A percentile compares a stretch with the other conserved stretches of the same genome.
Conservation (phyloP, 257 asterid species). For the Catharanthus roseus region DNA sequence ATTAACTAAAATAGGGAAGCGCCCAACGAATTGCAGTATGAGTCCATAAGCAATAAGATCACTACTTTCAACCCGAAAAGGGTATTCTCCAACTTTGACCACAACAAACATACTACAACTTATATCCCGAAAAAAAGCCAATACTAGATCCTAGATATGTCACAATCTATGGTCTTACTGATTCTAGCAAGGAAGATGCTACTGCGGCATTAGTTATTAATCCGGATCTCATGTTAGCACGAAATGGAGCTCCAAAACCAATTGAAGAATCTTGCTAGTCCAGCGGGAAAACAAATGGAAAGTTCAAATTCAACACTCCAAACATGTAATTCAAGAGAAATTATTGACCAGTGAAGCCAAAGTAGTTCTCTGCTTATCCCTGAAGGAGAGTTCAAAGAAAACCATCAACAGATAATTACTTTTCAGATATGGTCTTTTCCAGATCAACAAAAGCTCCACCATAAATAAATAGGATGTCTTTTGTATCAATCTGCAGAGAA, state of each 20-base stretch:
- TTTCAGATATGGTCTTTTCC: constrained; percentile 90
- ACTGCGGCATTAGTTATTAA: constrained; percentile 67
- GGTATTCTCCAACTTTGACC: not conserved
- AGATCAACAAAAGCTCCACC: constrained; percentile 94
- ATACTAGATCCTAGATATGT: not conserved
- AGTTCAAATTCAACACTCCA: not conserved
- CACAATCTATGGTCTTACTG: constrained; percentile 49
- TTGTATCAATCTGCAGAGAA: constrained; percentile 70
- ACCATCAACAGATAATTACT: constrained; percentile 38
- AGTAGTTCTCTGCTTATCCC: not conserved
- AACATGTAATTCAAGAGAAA: not conserved
- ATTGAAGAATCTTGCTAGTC: constrained; percentile 94
- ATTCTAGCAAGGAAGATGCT: constrained; percentile 76
- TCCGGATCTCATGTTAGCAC: constrained; percentile 86
- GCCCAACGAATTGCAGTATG: constrained; percentile 90
- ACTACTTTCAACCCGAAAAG: constrained; percentile 85
- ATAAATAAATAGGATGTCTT: constrained; percentile 83
- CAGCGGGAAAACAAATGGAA: constrained; percentile 26
- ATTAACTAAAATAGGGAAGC: constrained; percentile 91
- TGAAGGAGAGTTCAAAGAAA: not conserved
- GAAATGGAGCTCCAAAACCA: constrained; percentile 92
- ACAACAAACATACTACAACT: not conserved
- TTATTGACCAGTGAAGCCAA: not conserved
- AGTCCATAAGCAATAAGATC: constrained; percentile 89
- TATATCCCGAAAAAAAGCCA: constrained; percentile 2